These are phyloP conservation scores for Elaeagnus macrophylla DNA, from an alignment of 306 rosid genomes.

Conservation along the genomic window DNA sequence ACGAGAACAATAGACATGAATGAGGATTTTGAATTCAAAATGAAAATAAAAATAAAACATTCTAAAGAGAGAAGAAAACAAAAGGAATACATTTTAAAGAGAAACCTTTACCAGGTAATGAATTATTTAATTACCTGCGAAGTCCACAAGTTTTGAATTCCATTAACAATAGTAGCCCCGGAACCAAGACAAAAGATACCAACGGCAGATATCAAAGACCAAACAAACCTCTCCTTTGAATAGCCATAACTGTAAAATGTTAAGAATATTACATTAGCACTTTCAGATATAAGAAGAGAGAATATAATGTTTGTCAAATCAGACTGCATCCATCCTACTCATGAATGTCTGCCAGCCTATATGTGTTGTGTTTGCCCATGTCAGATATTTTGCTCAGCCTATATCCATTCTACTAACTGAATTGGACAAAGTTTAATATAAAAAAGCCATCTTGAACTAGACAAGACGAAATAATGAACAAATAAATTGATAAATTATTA, in stretches of 20 bases:
- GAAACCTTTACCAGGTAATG: slow-evolving; percentile 2
- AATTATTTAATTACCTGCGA: slow-evolving; percentile 51
- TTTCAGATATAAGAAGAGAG: neutral
- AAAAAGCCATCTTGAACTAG: no score
- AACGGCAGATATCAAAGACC: slow-evolving; percentile 98
- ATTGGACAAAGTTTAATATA: no score
- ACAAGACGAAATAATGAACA: no score
- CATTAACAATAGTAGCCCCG: slow-evolving; percentile 88
- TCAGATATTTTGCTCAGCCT: no score
- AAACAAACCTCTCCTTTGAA: slow-evolving; percentile 97
- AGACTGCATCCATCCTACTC: neutral
- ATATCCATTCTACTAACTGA: no score
- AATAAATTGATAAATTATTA: neutral
- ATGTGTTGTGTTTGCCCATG: neutral
- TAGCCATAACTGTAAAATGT: slow-evolving; percentile 73
- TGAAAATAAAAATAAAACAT: neutral
- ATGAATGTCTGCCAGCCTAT: neutral
- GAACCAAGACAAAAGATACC: slow-evolving; percentile 99
- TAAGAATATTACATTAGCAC: slow-evolving; percentile 18
- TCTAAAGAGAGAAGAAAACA: neutral
- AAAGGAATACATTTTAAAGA: slow-evolving; percentile 2
- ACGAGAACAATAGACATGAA: slow-evolving; percentile 10
- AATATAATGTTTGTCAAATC: neutral
- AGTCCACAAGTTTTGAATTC: slow-evolving; percentile 90
- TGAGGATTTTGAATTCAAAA: slow-evolving; percentile 2